These are phyloP conservation scores for Rutstroemia sydowiana DNA, from an alignment of 2,329 filamentous ascomycete species.

Conservation along the genomic window DNA sequence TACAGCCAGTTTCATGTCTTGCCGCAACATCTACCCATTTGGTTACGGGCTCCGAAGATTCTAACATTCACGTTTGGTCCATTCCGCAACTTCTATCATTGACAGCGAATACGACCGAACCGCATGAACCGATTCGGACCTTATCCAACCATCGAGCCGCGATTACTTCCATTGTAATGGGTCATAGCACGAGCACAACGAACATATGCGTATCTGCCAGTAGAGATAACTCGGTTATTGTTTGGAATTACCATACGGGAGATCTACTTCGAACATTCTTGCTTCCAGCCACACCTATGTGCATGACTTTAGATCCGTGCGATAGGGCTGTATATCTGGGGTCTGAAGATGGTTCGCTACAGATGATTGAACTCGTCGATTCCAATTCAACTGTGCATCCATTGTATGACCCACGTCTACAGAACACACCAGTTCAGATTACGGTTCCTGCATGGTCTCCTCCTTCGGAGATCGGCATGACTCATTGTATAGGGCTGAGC, in stretches of 20 bases:
- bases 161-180: slow-evolving; percentile 57
- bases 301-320: slow-evolving; percentile 70
- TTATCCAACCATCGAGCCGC: slow-evolving; percentile 71
- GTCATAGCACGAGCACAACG: slow-evolving; percentile 62
- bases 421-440: slow-evolving; percentile 50
- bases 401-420: slow-evolving; percentile 39
- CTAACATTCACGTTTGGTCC: slow-evolving; percentile 89
- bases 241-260: slow-evolving; percentile 87
- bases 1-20: slow-evolving; percentile 73
- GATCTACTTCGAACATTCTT: slow-evolving; percentile 73
- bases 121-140: slow-evolving; percentile 65
- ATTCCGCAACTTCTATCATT: slow-evolving; percentile 63
- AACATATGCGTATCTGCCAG: slow-evolving; percentile 81
- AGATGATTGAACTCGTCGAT: slow-evolving; percentile 66
- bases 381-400: slow-evolving; percentile 35
- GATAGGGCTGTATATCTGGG: slow-evolving; percentile 76
- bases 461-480: slow-evolving; percentile 42
- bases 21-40: slow-evolving; percentile 65
- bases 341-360: slow-evolving; percentile 73
- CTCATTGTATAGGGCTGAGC: slow-evolving; percentile 62
- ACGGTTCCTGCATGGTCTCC: slow-evolving; percentile 40
- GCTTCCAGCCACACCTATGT: slow-evolving; percentile 65
- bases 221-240: slow-evolving; percentile 78
- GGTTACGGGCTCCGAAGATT: slow-evolving; percentile 75
- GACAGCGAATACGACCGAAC: slow-evolving; percentile 42